A percentile compares a stretch with the other conserved stretches of the same genome.
phyloP scores from a whole-genome alignment of 2,329 filamentous ascomycete species.

The Exophiala aquamarina region DNA sequence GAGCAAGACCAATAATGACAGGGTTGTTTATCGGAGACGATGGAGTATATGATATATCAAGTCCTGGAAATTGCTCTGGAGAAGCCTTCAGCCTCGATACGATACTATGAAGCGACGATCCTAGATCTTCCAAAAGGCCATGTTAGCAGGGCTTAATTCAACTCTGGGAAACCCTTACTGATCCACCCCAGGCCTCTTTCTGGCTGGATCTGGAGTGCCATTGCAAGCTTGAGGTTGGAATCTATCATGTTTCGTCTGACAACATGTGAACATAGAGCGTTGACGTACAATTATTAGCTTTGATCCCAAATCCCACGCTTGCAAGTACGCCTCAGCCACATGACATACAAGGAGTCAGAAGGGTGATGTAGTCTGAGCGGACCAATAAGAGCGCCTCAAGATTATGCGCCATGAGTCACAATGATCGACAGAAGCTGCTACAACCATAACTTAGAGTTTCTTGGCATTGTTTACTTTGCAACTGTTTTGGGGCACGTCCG shows the following conservation, averaged over 20 bases:
- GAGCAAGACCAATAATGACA: conserved; percentile 72
- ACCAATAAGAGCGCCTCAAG: neutral
- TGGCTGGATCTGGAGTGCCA: conserved; percentile 62
- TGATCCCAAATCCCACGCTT: no score
- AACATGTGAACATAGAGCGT: no score
- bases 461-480: conserved; percentile 18
- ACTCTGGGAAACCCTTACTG: conserved; percentile 36
- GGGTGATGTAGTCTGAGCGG: conserved; percentile 2
- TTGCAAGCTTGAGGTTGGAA: conserved; percentile 7
- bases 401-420: neutral
- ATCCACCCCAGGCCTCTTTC: conserved; percentile 66
- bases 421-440: neutral
- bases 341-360: neutral
- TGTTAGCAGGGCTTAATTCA: neutral
- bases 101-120: conserved; percentile 87
- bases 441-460: neutral
- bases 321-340: no score
- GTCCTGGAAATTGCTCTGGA: conserved; percentile 75
- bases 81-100: conserved; percentile 85
- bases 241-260: conserved; percentile 13
- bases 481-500: conserved; percentile 8
- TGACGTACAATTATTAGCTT: no score
- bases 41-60: conserved; percentile 81
- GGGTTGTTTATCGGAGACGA: conserved; percentile 71
- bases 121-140: conserved; percentile 64